Conservation (phyloP, 208 protist species). For the Ichthyophonus hoferi region DNA sequence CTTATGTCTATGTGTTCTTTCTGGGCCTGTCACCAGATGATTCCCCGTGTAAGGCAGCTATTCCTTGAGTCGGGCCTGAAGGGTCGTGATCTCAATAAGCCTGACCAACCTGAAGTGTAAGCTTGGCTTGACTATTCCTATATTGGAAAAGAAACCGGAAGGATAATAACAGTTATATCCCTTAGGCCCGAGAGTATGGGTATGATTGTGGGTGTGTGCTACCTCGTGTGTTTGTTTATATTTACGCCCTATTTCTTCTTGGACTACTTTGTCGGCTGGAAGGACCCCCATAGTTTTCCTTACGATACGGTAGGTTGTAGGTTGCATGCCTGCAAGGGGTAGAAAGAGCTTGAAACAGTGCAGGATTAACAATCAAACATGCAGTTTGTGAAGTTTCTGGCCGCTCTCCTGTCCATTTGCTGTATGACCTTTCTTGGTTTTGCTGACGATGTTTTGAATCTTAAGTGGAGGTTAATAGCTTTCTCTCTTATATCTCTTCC, state of each 20-base stretch:
- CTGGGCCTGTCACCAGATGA: not conserved
- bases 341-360: not conserved
- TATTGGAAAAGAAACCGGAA: not conserved
- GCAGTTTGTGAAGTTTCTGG: slow-evolving; percentile 69
- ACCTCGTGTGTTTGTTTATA: slow-evolving; percentile 66
- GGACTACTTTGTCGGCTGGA: not conserved
- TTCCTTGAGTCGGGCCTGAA: not conserved
- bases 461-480: slow-evolving; percentile 76
- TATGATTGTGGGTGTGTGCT: slow-evolving; percentile 62
- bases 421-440: slow-evolving; percentile 98
- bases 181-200: slow-evolving; percentile 63
- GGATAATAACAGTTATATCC: not conserved
- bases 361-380: not conserved
- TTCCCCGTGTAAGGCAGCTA: not conserved
- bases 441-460: slow-evolving; percentile 97
- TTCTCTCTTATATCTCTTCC: not conserved
- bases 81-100: not conserved
- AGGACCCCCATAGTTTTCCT: slow-evolving; percentile 33
- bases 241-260: slow-evolving; percentile 53
- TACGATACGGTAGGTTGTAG: slow-evolving; percentile 33
- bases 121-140: no score
- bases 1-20: not conserved
- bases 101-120: not conserved
- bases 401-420: slow-evolving; percentile 85
- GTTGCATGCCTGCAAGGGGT: not conserved